These are phyloP conservation scores for Neurospora sp. DNA, from an alignment of 495 filamentous ascomycete genomes.

Conservation along the genomic window DNA sequence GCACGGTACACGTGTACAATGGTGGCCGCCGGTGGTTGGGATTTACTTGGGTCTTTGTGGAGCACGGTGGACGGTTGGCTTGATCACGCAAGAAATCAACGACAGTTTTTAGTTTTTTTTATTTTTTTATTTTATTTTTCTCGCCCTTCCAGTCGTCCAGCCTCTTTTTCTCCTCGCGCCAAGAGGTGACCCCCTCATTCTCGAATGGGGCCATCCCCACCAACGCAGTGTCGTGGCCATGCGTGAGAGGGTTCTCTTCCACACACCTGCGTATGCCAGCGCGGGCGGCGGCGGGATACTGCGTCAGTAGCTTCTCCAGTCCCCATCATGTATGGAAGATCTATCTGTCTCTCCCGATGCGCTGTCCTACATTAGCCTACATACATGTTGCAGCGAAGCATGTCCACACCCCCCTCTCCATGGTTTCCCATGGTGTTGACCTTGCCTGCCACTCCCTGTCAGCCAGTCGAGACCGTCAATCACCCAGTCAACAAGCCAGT, in stretches of 20 bases:
- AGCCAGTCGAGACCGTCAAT: not conserved
- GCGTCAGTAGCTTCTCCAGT: conserved; percentile 3
- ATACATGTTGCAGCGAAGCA: not conserved
- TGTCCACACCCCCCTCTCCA: not conserved
- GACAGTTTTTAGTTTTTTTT: not conserved
- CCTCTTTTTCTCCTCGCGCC: not conserved
- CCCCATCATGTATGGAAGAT: conserved; percentile 11
- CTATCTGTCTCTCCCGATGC: conserved; percentile 11
- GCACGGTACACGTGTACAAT: not conserved
- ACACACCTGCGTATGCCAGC: conserved; percentile 3
- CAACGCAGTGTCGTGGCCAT: conserved; percentile 2
- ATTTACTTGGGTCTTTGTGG: not conserved
- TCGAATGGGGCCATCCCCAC: not conserved
- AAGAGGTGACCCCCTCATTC: not conserved
- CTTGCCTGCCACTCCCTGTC: not conserved
- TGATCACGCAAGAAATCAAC: not conserved
- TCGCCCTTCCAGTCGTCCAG: not conserved
- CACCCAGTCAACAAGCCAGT: not conserved
- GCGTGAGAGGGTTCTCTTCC: not conserved
- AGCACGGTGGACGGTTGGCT: not conserved
- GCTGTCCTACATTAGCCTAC: conserved; percentile 14
- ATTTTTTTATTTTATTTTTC: not conserved
- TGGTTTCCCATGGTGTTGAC: not conserved
- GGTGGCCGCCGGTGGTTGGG: not conserved
- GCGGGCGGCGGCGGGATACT: conserved; percentile 15